Evolutionary conservation across 768 basidiomycete species (phyloP).

Genomic region (Clathrus columnatus): DNA sequence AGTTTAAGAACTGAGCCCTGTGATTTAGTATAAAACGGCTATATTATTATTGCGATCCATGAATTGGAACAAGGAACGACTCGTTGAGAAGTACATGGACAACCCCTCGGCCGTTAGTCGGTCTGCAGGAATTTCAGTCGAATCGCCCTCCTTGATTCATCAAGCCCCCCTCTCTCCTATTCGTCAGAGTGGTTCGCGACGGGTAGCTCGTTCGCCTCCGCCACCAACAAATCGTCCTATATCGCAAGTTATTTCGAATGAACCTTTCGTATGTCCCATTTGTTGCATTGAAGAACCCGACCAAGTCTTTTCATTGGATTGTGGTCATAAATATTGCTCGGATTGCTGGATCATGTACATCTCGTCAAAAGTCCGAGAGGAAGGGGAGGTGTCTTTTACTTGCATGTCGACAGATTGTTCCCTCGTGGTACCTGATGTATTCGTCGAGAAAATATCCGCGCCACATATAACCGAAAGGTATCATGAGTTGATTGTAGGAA

Average conservation of each 20-base stretch:
- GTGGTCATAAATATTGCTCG: slow-evolving; percentile 78
- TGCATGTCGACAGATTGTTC: slow-evolving; percentile 79
- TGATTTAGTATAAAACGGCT: slow-evolving; percentile 52
- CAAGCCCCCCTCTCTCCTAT: slow-evolving; percentile 24
- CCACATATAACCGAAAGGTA: slow-evolving; percentile 56
- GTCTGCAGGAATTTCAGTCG: slow-evolving; percentile 54
- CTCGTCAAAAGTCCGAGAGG: slow-evolving; percentile 71
- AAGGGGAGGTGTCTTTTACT: slow-evolving; percentile 61
- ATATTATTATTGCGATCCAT: slow-evolving; percentile 72
- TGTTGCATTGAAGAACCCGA: slow-evolving; percentile 75
- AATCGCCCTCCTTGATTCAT: slow-evolving; percentile 30
- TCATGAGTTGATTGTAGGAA: slow-evolving; percentile 78
- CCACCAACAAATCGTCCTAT: slow-evolving; percentile 8
- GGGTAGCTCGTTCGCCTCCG: slow-evolving; percentile 20
- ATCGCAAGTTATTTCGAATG: slow-evolving; percentile 11
- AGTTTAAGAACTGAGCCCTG: slow-evolving; percentile 2
- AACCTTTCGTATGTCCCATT: slow-evolving; percentile 79
- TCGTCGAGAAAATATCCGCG: slow-evolving; percentile 51
- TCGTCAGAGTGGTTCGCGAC: slow-evolving; percentile 18
- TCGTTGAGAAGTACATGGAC: slow-evolving; percentile 97
- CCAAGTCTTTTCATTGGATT: slow-evolving; percentile 62
- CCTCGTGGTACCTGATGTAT: slow-evolving; percentile 53
- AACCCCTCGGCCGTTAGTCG: slow-evolving; percentile 63
- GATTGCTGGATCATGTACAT: slow-evolving; percentile 81
- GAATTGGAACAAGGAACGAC: slow-evolving; percentile 92